Base-by-base conservation (phyloP, 2,329 filamentous ascomycete genomes). In the Pseudogymnoascus sp. region DNA sequence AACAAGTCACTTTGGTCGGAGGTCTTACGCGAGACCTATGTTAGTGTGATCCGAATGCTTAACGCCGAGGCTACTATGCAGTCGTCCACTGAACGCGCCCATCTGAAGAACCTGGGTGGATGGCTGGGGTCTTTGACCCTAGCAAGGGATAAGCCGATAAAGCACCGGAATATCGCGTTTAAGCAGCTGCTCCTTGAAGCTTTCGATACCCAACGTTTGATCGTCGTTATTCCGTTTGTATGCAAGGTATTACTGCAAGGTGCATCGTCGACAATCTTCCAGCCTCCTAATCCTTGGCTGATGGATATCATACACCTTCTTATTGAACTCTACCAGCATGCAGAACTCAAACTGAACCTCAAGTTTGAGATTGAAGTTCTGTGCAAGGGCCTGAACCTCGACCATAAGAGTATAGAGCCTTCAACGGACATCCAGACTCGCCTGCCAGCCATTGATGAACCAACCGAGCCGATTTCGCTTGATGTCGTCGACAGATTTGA, bases 351-450 rank as follows among this genome's bases (percentile, higher is more conserved):
- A 73, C 82, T 99, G 37, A 97, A 97, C 67, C 86, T 96, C 59
- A 99, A 97, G 69, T 99, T 99, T 68, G 94, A 99, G 74, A 97
- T 99, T 62, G 94, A 99, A 74, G 92, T 99, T 25, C 81, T 99
- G 22, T 99, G 92, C 78, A 95, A 95, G 71, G 92, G 92, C 11
- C 78, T 99, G 14, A 88, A 87, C 60, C 80, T 97, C n/a, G 91
- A 97, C 64, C 89, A 96, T 74, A 96, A 95, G 75, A 87, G 83
- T 62, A 91, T 97, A 64, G 89, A 95, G 68, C 90, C 93, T 0
- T 90, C 92, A 0, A 86, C 88, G 20, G 87, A 92, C 70, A 94
- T 99, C 61, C 82, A 92, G 64, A 90, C 91, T 66, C 84, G 91
- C 39, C 82, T 82, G 9, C 78, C 80, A 7, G 75, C 77, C 47